A percentile compares a stretch with the other conserved stretches of the same genome.
Conservation (phyloP, 2,329 filamentous ascomycete species). For the Colletotrichum sp. region DNA sequence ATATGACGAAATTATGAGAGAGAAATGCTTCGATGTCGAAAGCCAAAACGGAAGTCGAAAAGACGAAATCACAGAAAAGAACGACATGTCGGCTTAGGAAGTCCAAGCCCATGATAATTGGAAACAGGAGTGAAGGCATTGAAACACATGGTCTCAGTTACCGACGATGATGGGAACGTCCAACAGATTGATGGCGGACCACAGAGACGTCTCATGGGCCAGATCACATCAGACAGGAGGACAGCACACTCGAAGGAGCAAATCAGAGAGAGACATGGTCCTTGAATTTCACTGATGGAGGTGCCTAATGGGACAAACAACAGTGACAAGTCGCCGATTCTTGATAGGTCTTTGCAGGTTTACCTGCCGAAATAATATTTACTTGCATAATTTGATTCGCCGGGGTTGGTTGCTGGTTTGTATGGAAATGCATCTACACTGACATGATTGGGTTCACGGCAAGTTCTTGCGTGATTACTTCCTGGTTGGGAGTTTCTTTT, state of each 20-base stretch:
- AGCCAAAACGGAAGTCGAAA: neutral
- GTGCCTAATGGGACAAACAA: neutral
- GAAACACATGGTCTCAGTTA: neutral
- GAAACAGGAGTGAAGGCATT: neutral
- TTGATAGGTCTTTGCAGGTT: neutral
- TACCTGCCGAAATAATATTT: neutral
- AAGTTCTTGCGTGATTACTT: neutral
- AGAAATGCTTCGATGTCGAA: neutral
- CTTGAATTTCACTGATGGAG: accelerated
- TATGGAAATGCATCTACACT: neutral
- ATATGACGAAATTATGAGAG: neutral
- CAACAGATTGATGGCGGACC: neutral
- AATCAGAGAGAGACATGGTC: neutral
- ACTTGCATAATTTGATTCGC: neutral
- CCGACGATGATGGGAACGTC: neutral
- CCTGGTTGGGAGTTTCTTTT: neutral
- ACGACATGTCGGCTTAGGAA: neutral
- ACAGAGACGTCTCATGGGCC: neutral
- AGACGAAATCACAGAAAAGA: neutral
- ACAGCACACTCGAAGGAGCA: neutral
- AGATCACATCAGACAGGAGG: neutral
- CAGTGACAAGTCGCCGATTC: neutral
- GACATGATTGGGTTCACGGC: neutral
- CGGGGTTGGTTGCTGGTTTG: neutral
- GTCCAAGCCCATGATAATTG: neutral